These are phyloP conservation scores for Boehmeria nivea DNA, from an alignment of 306 rosid genomes.

Conservation along the genomic window DNA sequence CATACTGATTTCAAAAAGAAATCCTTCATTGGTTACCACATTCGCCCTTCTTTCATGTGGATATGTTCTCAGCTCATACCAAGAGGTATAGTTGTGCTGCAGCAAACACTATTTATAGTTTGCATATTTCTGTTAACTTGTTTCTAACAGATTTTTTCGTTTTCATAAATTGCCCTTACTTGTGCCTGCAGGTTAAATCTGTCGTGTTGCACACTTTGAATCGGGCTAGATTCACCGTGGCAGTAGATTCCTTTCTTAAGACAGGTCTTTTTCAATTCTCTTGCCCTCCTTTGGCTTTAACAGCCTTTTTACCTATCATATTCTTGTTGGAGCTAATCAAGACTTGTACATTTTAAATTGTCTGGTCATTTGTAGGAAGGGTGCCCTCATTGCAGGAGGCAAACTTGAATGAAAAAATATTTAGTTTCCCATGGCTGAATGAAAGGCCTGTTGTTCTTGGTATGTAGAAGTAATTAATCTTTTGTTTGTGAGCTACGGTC, in stretches of 20 bases:
- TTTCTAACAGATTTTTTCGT: constrained; percentile 17
- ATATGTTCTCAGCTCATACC: constrained; percentile 79
- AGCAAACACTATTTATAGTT: constrained; percentile 3
- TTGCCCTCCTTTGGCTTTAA: too few species aligned
- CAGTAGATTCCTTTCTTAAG: constrained; percentile 75
- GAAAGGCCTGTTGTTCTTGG: constrained; percentile 89
- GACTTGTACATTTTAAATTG: too few species aligned
- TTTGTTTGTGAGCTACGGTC: constrained; percentile 17
- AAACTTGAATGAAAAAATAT: constrained; percentile 65
- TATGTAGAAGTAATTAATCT: constrained; percentile 21
- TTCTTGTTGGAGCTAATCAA: neutral
- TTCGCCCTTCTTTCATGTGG: constrained; percentile 94
- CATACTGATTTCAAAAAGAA: constrained; percentile 67
- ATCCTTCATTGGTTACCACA: constrained; percentile 78
- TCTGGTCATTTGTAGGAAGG: constrained; percentile 44
- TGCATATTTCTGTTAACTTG: constrained; percentile 8
- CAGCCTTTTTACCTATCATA: neutral
- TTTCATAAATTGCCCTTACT: constrained; percentile 23
- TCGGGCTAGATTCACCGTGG: constrained; percentile 80
- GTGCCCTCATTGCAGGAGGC: constrained; percentile 87
- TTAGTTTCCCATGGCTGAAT: constrained; percentile 84
- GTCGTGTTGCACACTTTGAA: constrained; percentile 96
- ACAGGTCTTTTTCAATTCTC: constrained; percentile 71
- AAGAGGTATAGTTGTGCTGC: constrained; percentile 60
- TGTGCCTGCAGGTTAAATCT: constrained; percentile 60